Base-by-base conservation (phyloP, 2,329 filamentous ascomycete genomes). In the Thielaviopsis musarum region DNA sequence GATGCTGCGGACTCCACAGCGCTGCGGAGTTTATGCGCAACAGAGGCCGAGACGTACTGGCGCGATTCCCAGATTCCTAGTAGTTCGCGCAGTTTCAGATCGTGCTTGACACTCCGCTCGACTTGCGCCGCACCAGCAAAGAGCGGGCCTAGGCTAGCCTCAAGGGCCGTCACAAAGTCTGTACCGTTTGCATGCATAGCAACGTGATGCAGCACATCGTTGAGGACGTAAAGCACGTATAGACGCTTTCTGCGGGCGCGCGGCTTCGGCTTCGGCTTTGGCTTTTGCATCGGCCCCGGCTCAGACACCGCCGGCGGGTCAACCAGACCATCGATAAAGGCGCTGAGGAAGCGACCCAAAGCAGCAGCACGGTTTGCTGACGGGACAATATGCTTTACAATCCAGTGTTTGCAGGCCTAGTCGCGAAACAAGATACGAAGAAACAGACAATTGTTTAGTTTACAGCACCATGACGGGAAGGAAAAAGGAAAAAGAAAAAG, bases 401-500 rank as follows among this genome's bases (percentile, higher is more conserved):
- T 84, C 88, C 88, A 95, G 72, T 80, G 77, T 79, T 91, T 95
- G 79, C 87, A 91, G 77, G 82, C 87, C 90, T 95, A 81, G 53
- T 73, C 61, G 65, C 65, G 70, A 61, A 64, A 62, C 62, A 65
- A 57, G 63, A 62, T 62, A 62, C 65, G 61, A 66, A 66, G 34
- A 59, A 17, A 59, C 63, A 66, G 66, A 64, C 67, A 67, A 68
- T 65, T 68, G 63, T 70, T 71, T 74, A 72, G 72, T 68, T 60
- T 64, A 62, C 55, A 24, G 22, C 30, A 54, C 48, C 17, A 45
- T 45, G 15, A 45, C 38, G 17, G 41, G 30, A 56, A 60, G 48
- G 51, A 54, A 58, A 56, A 38, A n/a, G 24, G 24, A 10, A 21
- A 10, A 38, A 41, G 15, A 30, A 60, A 52, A n/a, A 54, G 48